Conservation (phyloP, 2,329 filamentous ascomycete genomes). For the Trichoderma gracile region DNA sequence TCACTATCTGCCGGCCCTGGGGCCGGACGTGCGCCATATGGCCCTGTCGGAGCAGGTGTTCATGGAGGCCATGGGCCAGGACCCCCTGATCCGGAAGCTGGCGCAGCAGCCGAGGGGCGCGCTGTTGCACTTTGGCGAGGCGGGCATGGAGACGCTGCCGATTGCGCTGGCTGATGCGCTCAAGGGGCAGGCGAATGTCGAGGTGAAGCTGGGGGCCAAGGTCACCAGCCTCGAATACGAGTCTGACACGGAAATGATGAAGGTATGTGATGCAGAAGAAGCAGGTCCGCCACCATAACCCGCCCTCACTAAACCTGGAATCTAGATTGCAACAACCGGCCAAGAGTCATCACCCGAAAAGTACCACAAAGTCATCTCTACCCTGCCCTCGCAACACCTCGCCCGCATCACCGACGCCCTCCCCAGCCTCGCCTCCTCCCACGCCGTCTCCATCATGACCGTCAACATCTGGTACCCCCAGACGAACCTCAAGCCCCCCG, state of each 20-base stretch:
- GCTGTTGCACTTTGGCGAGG: conserved; percentile 42
- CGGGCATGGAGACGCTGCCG: conserved; percentile 65
- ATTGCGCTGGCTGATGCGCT: conserved; percentile 56
- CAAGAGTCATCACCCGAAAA: conserved; percentile 23
- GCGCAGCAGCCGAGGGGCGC: conserved; percentile 37
- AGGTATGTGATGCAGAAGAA: conserved; percentile 39
- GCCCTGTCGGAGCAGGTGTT: conserved; percentile 36
- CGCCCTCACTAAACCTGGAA: not conserved
- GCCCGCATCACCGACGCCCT: conserved; percentile 44
- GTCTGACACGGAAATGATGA: conserved; percentile 41
- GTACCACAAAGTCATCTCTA: conserved; percentile 64
- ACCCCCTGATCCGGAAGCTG: conserved; percentile 36
- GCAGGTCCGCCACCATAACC: not conserved
- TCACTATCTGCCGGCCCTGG: conserved; percentile 34
- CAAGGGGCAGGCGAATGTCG: conserved; percentile 57
- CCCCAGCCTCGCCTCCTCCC: conserved; percentile 53
- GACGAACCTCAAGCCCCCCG: conserved; percentile 62
- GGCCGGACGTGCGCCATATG: conserved; percentile 47
- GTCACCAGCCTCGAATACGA: conserved; percentile 51
- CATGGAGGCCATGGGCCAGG: conserved; percentile 34
- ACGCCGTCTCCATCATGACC: conserved; percentile 81
- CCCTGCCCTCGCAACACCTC: conserved; percentile 55
- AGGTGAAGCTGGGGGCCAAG: conserved; percentile 52
- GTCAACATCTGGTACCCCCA: conserved; percentile 84
- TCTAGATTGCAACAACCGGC: conserved; percentile 30